Conservation (phyloP, 2,329 filamentous ascomycete genomes). For the Sphaerulina vaccinii region DNA sequence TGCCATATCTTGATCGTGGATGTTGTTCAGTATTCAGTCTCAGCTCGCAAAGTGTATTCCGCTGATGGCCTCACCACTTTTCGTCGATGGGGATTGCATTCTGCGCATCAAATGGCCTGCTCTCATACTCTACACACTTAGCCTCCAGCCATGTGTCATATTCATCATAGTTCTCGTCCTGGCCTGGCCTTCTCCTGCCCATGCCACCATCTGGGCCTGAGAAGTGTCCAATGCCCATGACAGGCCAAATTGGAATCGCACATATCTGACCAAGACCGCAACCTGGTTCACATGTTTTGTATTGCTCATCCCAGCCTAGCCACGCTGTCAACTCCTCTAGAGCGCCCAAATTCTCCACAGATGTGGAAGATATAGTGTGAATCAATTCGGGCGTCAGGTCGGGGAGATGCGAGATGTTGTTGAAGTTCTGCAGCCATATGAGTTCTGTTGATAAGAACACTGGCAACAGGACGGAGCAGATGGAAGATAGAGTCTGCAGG, state of each 20-base stretch:
- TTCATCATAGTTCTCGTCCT: not conserved
- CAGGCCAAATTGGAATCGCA: conserved; percentile 54
- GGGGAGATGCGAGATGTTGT: conserved; percentile 14
- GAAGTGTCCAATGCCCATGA: conserved; percentile 12
- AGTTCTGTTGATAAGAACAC: conserved; percentile 46
- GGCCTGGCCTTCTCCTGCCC: not conserved
- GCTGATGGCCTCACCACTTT: not conserved
- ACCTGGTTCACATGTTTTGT: conserved; percentile 42
- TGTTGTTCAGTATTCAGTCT: too few relatives aligned
- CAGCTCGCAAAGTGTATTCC: not conserved
- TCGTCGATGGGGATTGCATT: not conserved
- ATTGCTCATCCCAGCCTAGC: conserved; percentile 53
- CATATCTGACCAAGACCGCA: conserved; percentile 49
- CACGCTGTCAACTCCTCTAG: conserved; percentile 50
- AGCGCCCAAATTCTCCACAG: conserved; percentile 35
- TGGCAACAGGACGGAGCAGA: conserved; percentile 46
- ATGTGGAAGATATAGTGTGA: not conserved
- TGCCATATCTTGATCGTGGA: too few relatives aligned
- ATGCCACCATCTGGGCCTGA: not conserved
- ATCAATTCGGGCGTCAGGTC: not conserved
- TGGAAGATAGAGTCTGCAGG: conserved; percentile 42
- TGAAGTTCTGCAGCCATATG: conserved; percentile 40
- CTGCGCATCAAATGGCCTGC: not conserved
- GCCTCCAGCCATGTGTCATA: conserved; percentile 15
- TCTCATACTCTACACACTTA: conserved; percentile 20